Evolutionary conservation across 202 grass and related monocot genomes (phyloP), one percentile per base, ranked within the genome.

Genomic region (Carex arenaria): DNA sequence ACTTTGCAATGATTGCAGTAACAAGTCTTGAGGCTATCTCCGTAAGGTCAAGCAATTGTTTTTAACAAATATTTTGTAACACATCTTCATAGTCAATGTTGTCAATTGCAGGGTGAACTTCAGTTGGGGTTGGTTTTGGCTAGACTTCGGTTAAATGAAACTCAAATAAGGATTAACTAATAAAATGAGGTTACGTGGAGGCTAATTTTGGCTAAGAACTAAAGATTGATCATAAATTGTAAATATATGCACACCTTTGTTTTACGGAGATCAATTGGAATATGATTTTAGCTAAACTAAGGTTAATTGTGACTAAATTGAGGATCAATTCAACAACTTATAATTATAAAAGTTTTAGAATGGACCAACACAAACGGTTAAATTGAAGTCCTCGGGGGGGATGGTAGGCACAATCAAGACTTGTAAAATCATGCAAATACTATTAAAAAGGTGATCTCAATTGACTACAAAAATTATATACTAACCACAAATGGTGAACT

Each of bases 201-300:
- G 28, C 72, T 56, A 77, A 76, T 28, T 57, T 77, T 56, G 28
- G 51, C 56, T 72, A 77, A 77, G 47, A 77, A 77, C 34, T 56
- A 7, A 57, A 28, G 51, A 76, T 76, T 34, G 26, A 57, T 76
- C 51, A 56, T 57, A 32, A 56, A 76, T n/a, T 56, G 22, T 15
- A 55, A 56, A 23, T 57, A 57, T 56, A 76, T 10, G 51, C 26
- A 76, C 2, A 57, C 34, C 5, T 20, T 43, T 23, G 17, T 71
- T 57, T 76, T 31, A 76, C 51, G 18, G 12, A 56, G 26, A 52
- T 77, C 12, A 32, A 55, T 30, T 17, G 4, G 32, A 55, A 15
- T 31, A 51, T 28, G 49, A 77, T 18, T 57, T 57, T 52, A 28
- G 52, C 52, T 77, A 26, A 77, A 26, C 10, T 53, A 74, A 74